Base-by-base conservation (phyloP, 2,329 filamentous ascomycete species). In the Cordyceps javanica region DNA sequence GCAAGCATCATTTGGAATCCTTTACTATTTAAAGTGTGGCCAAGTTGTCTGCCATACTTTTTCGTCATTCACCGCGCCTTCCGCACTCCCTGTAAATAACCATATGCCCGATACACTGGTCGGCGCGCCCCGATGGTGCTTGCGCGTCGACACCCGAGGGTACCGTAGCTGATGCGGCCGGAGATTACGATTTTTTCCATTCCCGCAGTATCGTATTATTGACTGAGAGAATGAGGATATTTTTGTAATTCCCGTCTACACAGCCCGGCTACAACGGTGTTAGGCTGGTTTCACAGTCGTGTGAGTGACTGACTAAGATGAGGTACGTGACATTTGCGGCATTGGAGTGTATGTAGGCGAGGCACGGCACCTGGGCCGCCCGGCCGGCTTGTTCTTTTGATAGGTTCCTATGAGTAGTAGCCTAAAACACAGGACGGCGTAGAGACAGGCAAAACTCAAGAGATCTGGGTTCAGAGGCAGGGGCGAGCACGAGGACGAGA, bases 361-460 rank as follows among this genome's bases (percentile, higher is more conserved):
- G 45, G 14, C 28, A 32, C 28, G 16, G 45, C n/a, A 30, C 4
- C 30, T 30, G 44, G 44, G 16, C 25, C 44, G 28, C 8, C 30
- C 30, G 30, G 9, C 41, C 6, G 8, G 34, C 16, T 32, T 26
- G 45, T 28, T 3, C 25, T 30, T 7, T 32, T 28, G 16, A 2
- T 49, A 36, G 28, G 28, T 19, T 26, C 14, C 16, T 38, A 14
- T 14, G 11, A 38, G 26, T 13, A 10, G 30, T 5, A 54, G 34
- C 39, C 28, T 54, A 45, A 45, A 54, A 54, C 51, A 54, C 49
- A n/a, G 49, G 49, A 52, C 25, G 36, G 26, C 25, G 49, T 36
- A 52, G 49, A 25, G 23, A 52, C 14, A 14, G 46, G 36, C 48
- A 23, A 53, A 13, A 19, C 10, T 23, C 19, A 10, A 50, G 19